Conservation (phyloP, 1,139 yeast genomes). For the Suhomyces atakaporum region DNA sequence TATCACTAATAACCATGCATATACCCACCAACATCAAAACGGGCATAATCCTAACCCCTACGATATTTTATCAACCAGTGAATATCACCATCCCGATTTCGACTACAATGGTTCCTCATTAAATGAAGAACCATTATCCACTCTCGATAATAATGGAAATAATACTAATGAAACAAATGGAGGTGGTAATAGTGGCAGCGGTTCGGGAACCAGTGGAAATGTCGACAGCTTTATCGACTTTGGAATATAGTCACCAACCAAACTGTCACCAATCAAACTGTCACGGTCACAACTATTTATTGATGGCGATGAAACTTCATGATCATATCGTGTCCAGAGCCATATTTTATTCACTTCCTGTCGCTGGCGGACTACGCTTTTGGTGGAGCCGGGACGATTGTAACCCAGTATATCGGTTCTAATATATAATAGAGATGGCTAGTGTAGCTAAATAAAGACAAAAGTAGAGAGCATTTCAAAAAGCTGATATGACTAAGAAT, state of each 20-base stretch:
- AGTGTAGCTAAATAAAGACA: too few relatives aligned
- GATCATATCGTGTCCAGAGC: too few relatives aligned
- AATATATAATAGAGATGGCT: too few relatives aligned
- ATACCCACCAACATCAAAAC: slow-evolving; percentile 13
- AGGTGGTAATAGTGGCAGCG: slow-evolving; percentile 1
- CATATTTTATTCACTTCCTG: neutral
- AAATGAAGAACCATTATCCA: slow-evolving; percentile 3
- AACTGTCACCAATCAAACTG: neutral
- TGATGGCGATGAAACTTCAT: neutral
- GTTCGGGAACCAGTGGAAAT: slow-evolving; percentile 11
- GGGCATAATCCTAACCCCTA: slow-evolving; percentile 7
- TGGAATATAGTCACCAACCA: slow-evolving; percentile 11
- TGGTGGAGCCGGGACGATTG: too few relatives aligned
- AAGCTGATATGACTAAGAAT: too few relatives aligned
- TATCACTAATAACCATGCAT: slow-evolving; percentile 10
- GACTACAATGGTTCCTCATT: slow-evolving; percentile 6
- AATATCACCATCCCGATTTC: slow-evolving; percentile 9
- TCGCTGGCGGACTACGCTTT: too few relatives aligned
- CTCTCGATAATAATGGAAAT: neutral
- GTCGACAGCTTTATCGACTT: slow-evolving; percentile 20
- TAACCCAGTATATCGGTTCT: too few relatives aligned
- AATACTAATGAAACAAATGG: slow-evolving; percentile 2
- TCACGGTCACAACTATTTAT: neutral
- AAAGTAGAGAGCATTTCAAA: too few relatives aligned
- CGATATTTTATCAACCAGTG: slow-evolving; percentile 8